phyloP scores from a whole-genome alignment of 2,329 filamentous ascomycete species.

The Fusarium circinatum region DNA sequence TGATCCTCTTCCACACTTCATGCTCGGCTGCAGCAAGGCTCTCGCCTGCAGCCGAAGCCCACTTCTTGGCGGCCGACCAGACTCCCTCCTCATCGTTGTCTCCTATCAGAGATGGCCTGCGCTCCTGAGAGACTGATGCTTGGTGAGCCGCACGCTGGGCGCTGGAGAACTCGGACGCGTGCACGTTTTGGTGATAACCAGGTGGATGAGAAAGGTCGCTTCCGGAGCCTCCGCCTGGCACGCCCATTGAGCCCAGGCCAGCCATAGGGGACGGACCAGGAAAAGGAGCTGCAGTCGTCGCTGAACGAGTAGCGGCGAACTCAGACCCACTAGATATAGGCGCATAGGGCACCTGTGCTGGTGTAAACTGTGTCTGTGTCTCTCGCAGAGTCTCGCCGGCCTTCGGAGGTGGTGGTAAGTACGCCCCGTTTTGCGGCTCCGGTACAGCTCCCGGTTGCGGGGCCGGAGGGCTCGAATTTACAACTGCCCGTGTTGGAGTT shows the following conservation, averaged over 20 bases:
- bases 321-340: slow-evolving; percentile 54
- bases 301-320: slow-evolving; percentile 57
- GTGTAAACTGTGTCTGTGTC: slow-evolving; percentile 47
- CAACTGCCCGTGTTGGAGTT: slow-evolving; percentile 54
- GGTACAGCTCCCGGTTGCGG: slow-evolving; percentile 69
- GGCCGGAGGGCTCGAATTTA: slow-evolving; percentile 56
- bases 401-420: slow-evolving; percentile 63
- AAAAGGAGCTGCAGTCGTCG: slow-evolving; percentile 52
- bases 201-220: slow-evolving; percentile 58
- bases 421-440: slow-evolving; percentile 48
- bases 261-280: slow-evolving; percentile 42
- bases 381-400: slow-evolving; percentile 56
- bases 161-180: slow-evolving; percentile 62
- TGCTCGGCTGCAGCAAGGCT: slow-evolving; percentile 67
- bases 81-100: slow-evolving; percentile 56
- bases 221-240: slow-evolving; percentile 42
- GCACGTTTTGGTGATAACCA: slow-evolving; percentile 67
- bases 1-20: slow-evolving; percentile 72
- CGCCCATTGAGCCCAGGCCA: slow-evolving; percentile 41
- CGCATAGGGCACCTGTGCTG: slow-evolving; percentile 63
- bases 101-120: slow-evolving; percentile 32
- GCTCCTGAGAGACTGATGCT: slow-evolving; percentile 44
- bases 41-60: slow-evolving; percentile 66
- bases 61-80: slow-evolving; percentile 67
- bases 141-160: slow-evolving; percentile 58